phyloP scores from a whole-genome alignment of 192 early-diverging fungal genomes.

The Coemansia sp. region DNA sequence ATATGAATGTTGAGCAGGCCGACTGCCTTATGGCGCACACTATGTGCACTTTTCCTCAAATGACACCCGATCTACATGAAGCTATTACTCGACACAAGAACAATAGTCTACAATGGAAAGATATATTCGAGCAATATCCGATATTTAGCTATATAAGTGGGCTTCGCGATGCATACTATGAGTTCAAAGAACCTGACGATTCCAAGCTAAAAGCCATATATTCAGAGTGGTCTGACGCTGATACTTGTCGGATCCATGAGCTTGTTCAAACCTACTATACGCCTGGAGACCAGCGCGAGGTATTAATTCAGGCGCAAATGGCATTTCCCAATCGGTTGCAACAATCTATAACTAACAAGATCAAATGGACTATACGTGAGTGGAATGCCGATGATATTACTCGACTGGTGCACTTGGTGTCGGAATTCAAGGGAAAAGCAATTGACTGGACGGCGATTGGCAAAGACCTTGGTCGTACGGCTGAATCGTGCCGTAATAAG shows the following conservation, averaged over 20 bases:
- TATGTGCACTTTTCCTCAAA: not conserved
- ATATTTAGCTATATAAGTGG: not conserved
- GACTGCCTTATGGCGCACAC: not conserved
- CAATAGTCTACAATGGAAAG: not conserved
- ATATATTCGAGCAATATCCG: not conserved
- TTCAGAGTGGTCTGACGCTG: not conserved
- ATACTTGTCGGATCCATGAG: not conserved
- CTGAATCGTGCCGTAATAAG: not conserved
- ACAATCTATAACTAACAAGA: not conserved
- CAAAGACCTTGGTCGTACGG: not conserved
- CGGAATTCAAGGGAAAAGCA: not conserved
- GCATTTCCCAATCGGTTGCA: not conserved
- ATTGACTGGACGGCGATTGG: not conserved
- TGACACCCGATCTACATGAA: not conserved
- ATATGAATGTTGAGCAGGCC: not conserved
- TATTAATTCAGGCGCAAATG: not conserved
- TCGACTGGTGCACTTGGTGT: not conserved
- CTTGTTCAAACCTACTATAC: not conserved
- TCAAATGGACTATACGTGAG: not conserved
- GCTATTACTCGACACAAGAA: not conserved
- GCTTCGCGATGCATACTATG: not conserved
- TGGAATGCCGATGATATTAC: not conserved
- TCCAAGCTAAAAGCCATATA: not conserved
- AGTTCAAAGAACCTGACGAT: not conserved
- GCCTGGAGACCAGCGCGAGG: not conserved